Evolutionary conservation across 1,139 yeast genomes (phyloP).

Genomic region (Debaryomyces udenii): DNA sequence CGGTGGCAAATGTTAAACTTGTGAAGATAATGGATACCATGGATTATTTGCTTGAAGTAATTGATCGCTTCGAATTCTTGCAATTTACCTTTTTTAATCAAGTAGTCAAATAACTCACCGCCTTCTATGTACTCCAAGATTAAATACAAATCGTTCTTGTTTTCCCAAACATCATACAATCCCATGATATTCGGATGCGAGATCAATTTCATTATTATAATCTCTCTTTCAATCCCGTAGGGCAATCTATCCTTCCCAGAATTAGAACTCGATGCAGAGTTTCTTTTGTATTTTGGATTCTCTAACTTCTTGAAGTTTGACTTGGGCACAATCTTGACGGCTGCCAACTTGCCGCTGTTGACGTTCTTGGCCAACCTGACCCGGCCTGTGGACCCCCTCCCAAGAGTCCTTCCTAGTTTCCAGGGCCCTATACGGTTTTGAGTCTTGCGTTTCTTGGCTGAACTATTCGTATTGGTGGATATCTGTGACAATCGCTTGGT

Average conservation of each 20-base stretch:
- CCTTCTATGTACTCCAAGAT: slow-evolving; percentile 96
- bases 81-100: slow-evolving; percentile 84
- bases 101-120: slow-evolving; percentile 91
- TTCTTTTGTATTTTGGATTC: slow-evolving; percentile 47
- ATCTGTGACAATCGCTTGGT: slow-evolving; percentile 66
- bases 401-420: slow-evolving; percentile 92
- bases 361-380: slow-evolving; percentile 89
- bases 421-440: slow-evolving; percentile 91
- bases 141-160: slow-evolving; percentile 85
- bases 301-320: slow-evolving; percentile 61
- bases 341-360: slow-evolving; percentile 86
- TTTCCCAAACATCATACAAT: slow-evolving; percentile 98
- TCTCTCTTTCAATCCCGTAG: slow-evolving; percentile 95
- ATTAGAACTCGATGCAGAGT: slow-evolving; percentile 32
- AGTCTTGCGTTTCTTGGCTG: slow-evolving; percentile 56
- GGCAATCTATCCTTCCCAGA: slow-evolving; percentile 67
- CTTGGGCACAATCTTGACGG: slow-evolving; percentile 95
- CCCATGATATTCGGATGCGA: slow-evolving; percentile 95
- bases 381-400: slow-evolving; percentile 94
- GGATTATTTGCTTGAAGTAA: slow-evolving; percentile 88
- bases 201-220: slow-evolving; percentile 86
- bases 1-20: slow-evolving; percentile 93
- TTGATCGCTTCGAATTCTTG: slow-evolving; percentile 88
- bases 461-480: slow-evolving; percentile 55
- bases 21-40: slow-evolving; percentile 92